Evolutionary conservation across 352 stramenopile genomes (phyloP).

Genomic region (Globisporangium takayamanum): DNA sequence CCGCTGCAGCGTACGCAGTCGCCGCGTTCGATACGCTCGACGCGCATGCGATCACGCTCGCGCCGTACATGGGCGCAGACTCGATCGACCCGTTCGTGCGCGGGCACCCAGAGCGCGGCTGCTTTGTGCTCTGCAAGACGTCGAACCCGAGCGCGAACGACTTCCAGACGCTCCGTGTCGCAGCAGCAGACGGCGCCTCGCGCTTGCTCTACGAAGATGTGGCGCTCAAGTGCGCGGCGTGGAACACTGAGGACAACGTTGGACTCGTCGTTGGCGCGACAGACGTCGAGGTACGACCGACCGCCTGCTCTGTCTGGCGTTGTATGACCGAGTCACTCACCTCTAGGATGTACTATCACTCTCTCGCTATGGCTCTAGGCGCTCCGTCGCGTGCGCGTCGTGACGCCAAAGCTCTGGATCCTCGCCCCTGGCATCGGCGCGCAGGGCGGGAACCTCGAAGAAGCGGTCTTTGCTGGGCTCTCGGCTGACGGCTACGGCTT

Average conservation of each 20-base stretch:
- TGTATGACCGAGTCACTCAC: background rate
- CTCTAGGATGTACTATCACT: background rate
- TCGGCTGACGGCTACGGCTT: constrained; percentile 88
- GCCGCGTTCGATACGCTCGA: constrained; percentile 91
- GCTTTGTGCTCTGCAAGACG: constrained; percentile 99
- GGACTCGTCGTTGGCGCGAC: constrained; percentile 98
- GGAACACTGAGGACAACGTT: constrained; percentile 88
- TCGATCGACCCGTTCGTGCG: constrained; percentile 96
- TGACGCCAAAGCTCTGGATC: constrained; percentile 93
- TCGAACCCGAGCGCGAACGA: constrained; percentile 97
- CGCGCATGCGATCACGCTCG: constrained; percentile 95
- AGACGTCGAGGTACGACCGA: constrained; percentile 54
- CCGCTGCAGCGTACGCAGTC: constrained; percentile 93
- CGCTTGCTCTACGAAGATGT: constrained; percentile 87
- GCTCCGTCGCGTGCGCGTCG: constrained; percentile 76
- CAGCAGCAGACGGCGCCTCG: constrained; percentile 8
- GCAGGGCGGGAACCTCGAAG: constrained; percentile 90
- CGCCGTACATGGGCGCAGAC: constrained; percentile 98
- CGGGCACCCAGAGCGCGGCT: constrained; percentile 75
- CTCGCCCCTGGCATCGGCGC: constrained; percentile 95
- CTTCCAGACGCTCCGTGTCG: constrained; percentile 85
- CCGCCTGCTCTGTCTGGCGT: background rate
- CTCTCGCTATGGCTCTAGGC: constrained; percentile 37
- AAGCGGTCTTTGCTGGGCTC: constrained; percentile 70
- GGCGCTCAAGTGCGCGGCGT: constrained; percentile 85